Evolutionary conservation across 2,329 filamentous ascomycete species (phyloP), one percentile per base, ranked within the genome.

Genomic region (Fusarium sp.): DNA sequence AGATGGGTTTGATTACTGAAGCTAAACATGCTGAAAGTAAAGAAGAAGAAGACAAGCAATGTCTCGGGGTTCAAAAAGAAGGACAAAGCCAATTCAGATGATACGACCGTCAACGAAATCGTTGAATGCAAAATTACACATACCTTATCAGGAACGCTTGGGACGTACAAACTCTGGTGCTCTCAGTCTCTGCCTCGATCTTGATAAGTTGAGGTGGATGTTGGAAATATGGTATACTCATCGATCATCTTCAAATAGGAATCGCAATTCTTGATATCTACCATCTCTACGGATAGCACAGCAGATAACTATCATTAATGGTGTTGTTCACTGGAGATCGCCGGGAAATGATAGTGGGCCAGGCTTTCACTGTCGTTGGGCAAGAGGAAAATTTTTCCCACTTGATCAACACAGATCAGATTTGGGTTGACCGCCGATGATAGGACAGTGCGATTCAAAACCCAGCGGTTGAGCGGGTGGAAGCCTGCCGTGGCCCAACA

Each of bases 261-360:
- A 26, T 9, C 9, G 6, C 26, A 26, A 7, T 16, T n/a, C n/a
- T 35, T 10, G 8, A 35, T 26, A 26, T 26, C 26, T 26, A 26
- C 9, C 33, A 35, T n/a, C 33, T n/a, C 33, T 18, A n/a, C n/a
- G n/a, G n/a, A n/a, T n/a, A 16, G 26, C 26, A 26, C 26, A 6
- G 26, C 6, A 26, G 8, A 31, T 31, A 33, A 33, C 13, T 33
- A 18, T 8, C n/a, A n/a, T n/a, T n/a, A n/a, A 18, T 15, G 16
- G 11, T 16, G 6, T 16, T 6, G 31, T 59, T 71, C 42, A 24
- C 39, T 37, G 29, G 29, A 37, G 52, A 61, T 35, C 57, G 44
- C 50, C 63, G 41, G 57, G 60, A 65, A 63, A 69, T 62, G 64
- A 73, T 28, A 64, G 68, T 72, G 66, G 66, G 43, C 39, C 67